These are phyloP conservation scores for Echinosophora koreensis DNA, from an alignment of 306 rosid species.

Conservation along the genomic window DNA sequence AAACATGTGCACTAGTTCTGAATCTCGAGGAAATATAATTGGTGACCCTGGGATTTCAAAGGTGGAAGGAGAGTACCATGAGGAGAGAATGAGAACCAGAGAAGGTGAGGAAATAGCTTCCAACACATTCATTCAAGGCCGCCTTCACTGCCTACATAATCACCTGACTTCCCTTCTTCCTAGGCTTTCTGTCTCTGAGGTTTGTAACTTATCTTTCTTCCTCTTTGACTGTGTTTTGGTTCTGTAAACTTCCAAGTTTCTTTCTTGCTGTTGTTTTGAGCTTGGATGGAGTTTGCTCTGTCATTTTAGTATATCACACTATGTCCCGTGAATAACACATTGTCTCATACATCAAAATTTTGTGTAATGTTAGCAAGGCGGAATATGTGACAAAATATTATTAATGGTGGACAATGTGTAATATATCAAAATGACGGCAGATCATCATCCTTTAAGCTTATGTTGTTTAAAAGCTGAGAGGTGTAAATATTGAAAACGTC, in stretches of 20 bases:
- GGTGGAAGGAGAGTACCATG: slow-evolving; percentile 50
- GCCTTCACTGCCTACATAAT: slow-evolving; percentile 51
- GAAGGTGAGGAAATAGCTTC: slow-evolving; percentile 44
- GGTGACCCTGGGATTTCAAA: slow-evolving; percentile 54
- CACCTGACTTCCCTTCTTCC: slow-evolving; percentile 50
- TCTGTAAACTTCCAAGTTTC: neutral
- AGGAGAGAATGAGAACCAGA: slow-evolving; percentile 57
- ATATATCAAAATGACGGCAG: too few relatives aligned
- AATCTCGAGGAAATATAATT: slow-evolving; percentile 80
- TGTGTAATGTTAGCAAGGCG: too few relatives aligned
- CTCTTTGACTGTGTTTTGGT: neutral
- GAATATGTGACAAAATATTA: too few relatives aligned
- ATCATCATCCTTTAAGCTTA: too few relatives aligned
- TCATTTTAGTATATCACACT: too few relatives aligned
- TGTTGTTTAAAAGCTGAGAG: neutral
- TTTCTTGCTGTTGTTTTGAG: neutral
- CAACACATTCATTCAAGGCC: slow-evolving; percentile 40
- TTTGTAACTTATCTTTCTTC: slow-evolving; percentile 32
- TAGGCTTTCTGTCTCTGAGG: slow-evolving; percentile 70
- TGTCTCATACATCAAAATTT: too few relatives aligned
- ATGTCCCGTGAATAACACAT: too few relatives aligned
- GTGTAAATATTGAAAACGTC: neutral
- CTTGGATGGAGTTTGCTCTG: too few relatives aligned
- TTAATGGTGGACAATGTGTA: too few relatives aligned
- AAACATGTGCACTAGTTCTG: slow-evolving; percentile 77